Evolutionary conservation across 2,329 filamentous ascomycete genomes (phyloP).

Genomic region (Colletotrichum sp.): DNA sequence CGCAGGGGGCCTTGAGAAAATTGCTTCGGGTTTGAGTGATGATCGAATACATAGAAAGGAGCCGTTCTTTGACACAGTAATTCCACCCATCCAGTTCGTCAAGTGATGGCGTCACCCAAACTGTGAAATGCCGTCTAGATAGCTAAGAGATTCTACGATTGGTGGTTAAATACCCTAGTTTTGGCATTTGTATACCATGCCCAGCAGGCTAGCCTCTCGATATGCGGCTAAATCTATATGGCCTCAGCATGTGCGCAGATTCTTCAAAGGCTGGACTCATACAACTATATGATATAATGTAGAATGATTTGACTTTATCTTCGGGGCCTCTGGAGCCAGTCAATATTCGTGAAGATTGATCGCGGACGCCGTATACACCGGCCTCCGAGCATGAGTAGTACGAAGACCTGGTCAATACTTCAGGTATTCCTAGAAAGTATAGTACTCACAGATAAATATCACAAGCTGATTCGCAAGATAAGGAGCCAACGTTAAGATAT

Average conservation of each 20-base stretch:
- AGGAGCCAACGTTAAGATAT: not conserved
- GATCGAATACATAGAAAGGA: not conserved
- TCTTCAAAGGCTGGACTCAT: not conserved
- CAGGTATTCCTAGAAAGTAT: fast-evolving
- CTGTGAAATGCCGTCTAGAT: not conserved
- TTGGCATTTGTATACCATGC: not conserved
- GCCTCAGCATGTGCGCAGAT: fast-evolving
- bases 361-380: not conserved
- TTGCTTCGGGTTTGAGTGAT: not conserved
- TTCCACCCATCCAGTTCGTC: not conserved
- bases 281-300: not conserved
- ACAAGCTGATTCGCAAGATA: not conserved
- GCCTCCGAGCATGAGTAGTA: not conserved
- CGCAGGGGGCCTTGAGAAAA: fast-evolving
- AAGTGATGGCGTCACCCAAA: not conserved
- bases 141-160: not conserved
- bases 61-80: not conserved
- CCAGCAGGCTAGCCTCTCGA: fast-evolving
- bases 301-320: fast-evolving
- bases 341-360: fast-evolving
- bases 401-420: not conserved
- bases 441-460: fast-evolving
- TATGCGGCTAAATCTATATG: not conserved
- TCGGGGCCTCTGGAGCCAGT: not conserved
- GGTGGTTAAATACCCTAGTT: fast-evolving